Base-by-base conservation (phyloP, 208 protist species). In the Leishmania turanica region DNA sequence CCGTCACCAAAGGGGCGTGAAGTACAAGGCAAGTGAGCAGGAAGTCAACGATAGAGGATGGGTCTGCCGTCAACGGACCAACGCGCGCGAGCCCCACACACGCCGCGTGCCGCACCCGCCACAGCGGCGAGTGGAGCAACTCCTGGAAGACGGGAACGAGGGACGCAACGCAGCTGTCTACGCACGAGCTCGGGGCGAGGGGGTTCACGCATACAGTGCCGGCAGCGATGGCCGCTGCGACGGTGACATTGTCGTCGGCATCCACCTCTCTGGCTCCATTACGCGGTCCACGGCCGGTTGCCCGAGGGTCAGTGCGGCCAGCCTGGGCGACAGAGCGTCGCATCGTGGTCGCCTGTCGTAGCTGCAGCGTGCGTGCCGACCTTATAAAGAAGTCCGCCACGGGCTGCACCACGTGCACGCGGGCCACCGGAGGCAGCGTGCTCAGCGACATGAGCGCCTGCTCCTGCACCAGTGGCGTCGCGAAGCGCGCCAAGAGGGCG, bases 381-480 rank as follows among this genome's bases (percentile, higher is more conserved):
- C 78, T 58, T 49, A 85, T 64, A n/a, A 91, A 83, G 68, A 90
- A 92, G 66, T 96, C 90, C 9, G 89, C 82, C 24, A 96, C 71
- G n/a, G 90, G 88, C 45, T 85, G 77, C 42, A 86, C 84, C 47
- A 87, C 84, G 75, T 94, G 92, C 66, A 69, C 81, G n/a, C 86
- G 85, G 1, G 84, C 90, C 73, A 87, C 85, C 4, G 80, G 64
- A 0, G 92, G 92, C 54, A 96, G 78, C 8, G 87, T 87, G 40
- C 87, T 85, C 53, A 96, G 74, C 11, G 92, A 88, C 17, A 92
- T 49, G 51, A 94, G 83, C n/a, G 87, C 87, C 78, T 91, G 89
- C 78, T 96, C 90, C 77, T 89, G 83, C 45, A 93, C 84, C n/a
- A 51, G 31, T 15, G 83, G 49, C 21, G 53, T 62, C 8, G 77